phyloP scores from a whole-genome alignment of 495 filamentous ascomycete species.

The Trichocladium uniseriatum region DNA sequence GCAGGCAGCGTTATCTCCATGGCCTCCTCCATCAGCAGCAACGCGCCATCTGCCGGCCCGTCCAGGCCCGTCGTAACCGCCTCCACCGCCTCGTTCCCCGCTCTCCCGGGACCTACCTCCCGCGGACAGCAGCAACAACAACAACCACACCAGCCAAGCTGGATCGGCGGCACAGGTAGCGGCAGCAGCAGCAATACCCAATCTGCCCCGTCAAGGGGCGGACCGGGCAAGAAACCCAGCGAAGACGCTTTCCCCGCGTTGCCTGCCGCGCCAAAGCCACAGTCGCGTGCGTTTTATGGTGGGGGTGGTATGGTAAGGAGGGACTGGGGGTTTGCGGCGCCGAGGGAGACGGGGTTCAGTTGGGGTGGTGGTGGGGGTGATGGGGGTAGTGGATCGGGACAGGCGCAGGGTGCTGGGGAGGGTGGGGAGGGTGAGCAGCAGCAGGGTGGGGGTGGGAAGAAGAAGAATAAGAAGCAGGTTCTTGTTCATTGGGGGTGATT shows the following conservation, averaged over 20 bases:
- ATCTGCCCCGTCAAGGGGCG: background rate
- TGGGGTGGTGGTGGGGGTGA: constrained; percentile 25
- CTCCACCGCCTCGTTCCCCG: constrained; percentile 27
- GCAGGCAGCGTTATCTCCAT: constrained; percentile 27
- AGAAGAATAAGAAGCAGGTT: constrained; percentile 11
- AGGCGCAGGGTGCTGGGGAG: constrained; percentile 22
- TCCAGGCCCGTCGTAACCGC: constrained; percentile 39
- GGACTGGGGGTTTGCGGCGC: constrained; percentile 45
- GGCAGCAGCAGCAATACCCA: background rate
- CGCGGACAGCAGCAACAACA: constrained; percentile 21
- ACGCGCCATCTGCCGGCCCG: constrained; percentile 22
- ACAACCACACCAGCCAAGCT: constrained; percentile 8
- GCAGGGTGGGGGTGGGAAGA: background rate
- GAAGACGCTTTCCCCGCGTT: constrained; percentile 73
- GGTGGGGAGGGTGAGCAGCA: background rate
- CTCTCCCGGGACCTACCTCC: constrained; percentile 35
- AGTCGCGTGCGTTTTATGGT: constrained; percentile 68
- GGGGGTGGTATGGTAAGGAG: constrained; percentile 53
- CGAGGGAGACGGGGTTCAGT: constrained; percentile 31
- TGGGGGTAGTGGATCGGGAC: background rate
- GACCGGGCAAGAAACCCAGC: background rate
- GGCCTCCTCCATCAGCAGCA: constrained; percentile 27
- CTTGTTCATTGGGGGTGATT: constrained; percentile 7
- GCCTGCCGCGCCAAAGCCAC: constrained; percentile 67
- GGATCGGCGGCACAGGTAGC: constrained; percentile 7